Evolutionary conservation across 2,329 filamentous ascomycete genomes (phyloP), one percentile per base, ranked within the genome.

Genomic region (Fusarium gaditjirri): DNA sequence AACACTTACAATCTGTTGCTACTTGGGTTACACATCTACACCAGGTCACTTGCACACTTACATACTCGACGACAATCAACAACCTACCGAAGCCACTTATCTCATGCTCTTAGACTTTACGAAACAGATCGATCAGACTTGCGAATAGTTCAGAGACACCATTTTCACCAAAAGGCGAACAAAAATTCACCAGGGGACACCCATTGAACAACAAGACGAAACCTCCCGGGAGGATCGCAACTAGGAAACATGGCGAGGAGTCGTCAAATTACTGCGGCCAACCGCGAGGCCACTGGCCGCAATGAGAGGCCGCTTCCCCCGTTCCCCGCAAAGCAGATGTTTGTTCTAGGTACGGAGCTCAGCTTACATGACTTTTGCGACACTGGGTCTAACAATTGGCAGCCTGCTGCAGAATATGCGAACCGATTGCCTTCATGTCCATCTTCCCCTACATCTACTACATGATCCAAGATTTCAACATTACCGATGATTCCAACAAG

Each of bases 391-490:
- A 64, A 72, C 61, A 61, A 33, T 31, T 31, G 44, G 52, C 71
- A 97, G 95, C 94, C 49, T 87, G 97, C 78, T 97, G 95, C 84
- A 92, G 96, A 79, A 95, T 99, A 85, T 98, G 94, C 86, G 96
- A 99, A 81, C 96, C 96, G 57, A 98, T 99, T 81, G 96, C 96
- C 10, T 98, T 99, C 87, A 98, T 98, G 94, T 98, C 95, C 59
- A 98, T 98, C 76, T 98, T 99, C 80, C 96, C 96, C 3, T 99
- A 98, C 82, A 94, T 97, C 76, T 98, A 97, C 85, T 95, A 93
- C 85, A 98, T 99, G 96, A 92, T 98, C 76, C 88, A 94, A 77
- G 94, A 94, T 69, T 98, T 98, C 83, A 87, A 93, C 78, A 91
- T 97, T 79, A 93, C 94, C 70, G 86, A 93, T 50, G 90, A 94